Conservation (phyloP, 257 asterid species). For the Solanum tacnaense region DNA sequence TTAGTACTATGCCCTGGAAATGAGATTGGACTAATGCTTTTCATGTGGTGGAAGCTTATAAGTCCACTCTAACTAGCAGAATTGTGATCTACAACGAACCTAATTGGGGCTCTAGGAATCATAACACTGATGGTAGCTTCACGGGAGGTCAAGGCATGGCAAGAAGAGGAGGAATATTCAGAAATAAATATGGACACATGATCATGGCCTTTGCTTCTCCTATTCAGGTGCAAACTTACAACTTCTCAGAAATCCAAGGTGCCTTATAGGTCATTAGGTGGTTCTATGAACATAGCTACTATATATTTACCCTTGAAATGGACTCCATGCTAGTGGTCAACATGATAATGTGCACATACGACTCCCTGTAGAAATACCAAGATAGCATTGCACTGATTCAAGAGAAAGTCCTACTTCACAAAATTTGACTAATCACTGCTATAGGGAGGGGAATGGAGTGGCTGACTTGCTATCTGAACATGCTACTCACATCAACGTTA, state of each 20-base stretch:
- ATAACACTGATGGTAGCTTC: neutral
- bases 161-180: neutral
- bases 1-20: neutral
- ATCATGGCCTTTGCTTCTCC: neutral
- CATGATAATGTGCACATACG: too few species aligned
- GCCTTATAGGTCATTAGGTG: too few species aligned
- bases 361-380: too few species aligned
- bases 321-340: too few species aligned
- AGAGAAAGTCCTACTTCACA: neutral
- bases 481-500: neutral
- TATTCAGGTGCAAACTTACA: neutral
- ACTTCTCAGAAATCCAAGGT: neutral
- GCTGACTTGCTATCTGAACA: neutral
- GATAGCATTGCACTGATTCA: neutral
- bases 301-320: too few species aligned
- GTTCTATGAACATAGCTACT: too few species aligned
- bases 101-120: neutral
- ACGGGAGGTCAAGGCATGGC: neutral
- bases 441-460: neutral
- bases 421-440: neutral
- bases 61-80: neutral
- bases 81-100: neutral
- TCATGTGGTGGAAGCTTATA: neutral
- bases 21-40: neutral
- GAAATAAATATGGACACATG: neutral